phyloP scores from a whole-genome alignment of 495 filamentous ascomycete species.

The Penicillium paxilli region DNA sequence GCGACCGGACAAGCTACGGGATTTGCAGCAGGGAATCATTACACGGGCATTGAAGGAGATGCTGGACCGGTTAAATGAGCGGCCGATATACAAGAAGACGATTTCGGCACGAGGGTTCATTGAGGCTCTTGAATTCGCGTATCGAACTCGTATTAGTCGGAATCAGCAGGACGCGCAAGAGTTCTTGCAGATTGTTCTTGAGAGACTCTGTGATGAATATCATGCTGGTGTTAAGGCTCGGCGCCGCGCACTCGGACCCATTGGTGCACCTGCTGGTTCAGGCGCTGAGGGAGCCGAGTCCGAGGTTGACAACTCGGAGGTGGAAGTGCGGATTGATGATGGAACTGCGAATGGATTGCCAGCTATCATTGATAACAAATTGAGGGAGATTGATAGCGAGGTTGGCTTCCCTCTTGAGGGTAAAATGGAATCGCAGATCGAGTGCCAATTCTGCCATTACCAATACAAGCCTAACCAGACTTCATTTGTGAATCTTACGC shows the following conservation, averaged over 20 bases:
- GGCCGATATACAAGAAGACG: constrained; percentile 90
- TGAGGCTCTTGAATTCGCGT: constrained; percentile 76
- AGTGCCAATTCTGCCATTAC: constrained; percentile 87
- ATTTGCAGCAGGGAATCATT: constrained; percentile 75
- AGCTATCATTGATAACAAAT: constrained; percentile 43
- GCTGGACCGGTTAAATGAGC: constrained; percentile 89
- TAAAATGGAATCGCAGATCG: constrained; percentile 84
- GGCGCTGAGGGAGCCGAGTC: constrained; percentile 12
- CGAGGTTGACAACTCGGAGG: constrained; percentile 20
- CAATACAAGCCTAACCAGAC: constrained; percentile 80
- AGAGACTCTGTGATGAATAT: constrained; percentile 90
- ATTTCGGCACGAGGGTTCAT: constrained; percentile 86
- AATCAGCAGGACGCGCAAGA: constrained; percentile 99
- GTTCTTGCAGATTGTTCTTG: constrained; percentile 89
- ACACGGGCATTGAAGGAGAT: constrained; percentile 91
- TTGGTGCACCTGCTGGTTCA: constrained; percentile 17
- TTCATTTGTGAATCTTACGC: constrained; percentile 86
- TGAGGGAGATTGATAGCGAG: constrained; percentile 53
- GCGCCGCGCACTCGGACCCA: constrained; percentile 31
- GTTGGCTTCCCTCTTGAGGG: constrained; percentile 87
- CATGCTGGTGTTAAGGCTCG: constrained; percentile 77
- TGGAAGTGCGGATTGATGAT: constrained; percentile 46
- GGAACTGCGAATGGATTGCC: constrained; percentile 39
- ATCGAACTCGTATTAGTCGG: constrained; percentile 83
- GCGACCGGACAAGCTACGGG: constrained; percentile 63